Evolutionary conservation across 352 stramenopile species (phyloP), one percentile per base, ranked within the genome.

Genomic region (Globisporangium recalcitrans): DNA sequence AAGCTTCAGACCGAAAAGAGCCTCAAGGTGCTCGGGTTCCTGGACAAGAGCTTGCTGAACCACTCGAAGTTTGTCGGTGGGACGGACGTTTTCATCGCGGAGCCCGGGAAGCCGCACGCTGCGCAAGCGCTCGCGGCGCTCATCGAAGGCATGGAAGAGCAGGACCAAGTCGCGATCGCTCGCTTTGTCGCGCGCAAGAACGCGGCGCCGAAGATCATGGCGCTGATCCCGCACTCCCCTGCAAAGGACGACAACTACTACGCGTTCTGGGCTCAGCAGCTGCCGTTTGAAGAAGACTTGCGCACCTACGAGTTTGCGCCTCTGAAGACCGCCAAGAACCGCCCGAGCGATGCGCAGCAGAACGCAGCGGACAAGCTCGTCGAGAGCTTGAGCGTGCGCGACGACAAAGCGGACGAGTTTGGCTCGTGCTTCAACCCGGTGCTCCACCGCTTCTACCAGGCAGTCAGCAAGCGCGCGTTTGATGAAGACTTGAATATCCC

Each of bases 1-100:
- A 94, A 94, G 62, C 85, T 93, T 47, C 74, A 83, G 62, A 87
- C 81, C 2, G 82, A 91, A 38, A 90, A 91, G 53, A 86, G 76
- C 2, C 65, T 94, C 14, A 90, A 93, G 52, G 57, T 86, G 10
- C 59, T 94, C 32, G 85, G 85, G 0, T 94, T 94, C 73, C 62
- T 94, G 8, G 77, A 86, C 56, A 63, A 73, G 16, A 63, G 58
- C 0, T 71, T 83, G 52, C 62, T 90, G 29, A 76, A 60, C 11
- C 80, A 72, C 51, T 52, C 75, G 14, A 87, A 88, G 58, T 90
- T 88, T 32, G 74, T 90, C 21, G 70, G 58, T 19, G 70, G 65
- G 11, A 92, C 82, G 0, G 83, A 94, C 51, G 65, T 90, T 9
- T 90, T 94, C 31, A 67, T 94, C 34, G 76, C 82, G n/a, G 85